Percentiles rank a stretch among this genome's conserved stretches.
phyloP scores from a whole-genome alignment of 2,329 filamentous ascomycete genomes.

The Escovopsis sp. region DNA sequence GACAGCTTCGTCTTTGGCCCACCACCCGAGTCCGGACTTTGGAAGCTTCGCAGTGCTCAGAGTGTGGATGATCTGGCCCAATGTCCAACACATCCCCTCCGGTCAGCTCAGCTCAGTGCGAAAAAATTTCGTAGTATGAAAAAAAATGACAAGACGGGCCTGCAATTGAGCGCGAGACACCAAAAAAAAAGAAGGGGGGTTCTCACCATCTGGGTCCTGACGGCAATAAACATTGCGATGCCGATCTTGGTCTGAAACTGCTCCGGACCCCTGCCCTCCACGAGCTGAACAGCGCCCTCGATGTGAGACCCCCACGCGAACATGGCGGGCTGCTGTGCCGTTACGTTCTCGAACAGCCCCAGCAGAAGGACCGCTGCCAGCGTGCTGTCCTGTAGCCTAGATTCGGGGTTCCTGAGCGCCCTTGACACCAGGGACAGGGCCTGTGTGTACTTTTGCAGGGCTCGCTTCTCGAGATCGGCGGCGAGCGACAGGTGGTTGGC shows the following conservation, averaged over 20 bases:
- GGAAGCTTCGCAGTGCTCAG: slow-evolving; percentile 38
- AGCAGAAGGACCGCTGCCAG: slow-evolving; percentile 45
- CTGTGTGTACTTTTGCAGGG: slow-evolving; percentile 38
- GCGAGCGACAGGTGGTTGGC: slow-evolving; percentile 30
- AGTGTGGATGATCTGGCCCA: slow-evolving; percentile 37
- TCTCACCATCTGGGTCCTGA: slow-evolving; percentile 45
- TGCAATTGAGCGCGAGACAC: no score
- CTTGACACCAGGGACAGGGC: slow-evolving; percentile 37
- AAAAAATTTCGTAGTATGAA: no score
- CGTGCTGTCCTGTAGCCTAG: slow-evolving; percentile 39
- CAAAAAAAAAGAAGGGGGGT: neutral
- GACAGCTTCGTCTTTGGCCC: slow-evolving; percentile 35
- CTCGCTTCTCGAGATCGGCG: slow-evolving; percentile 21
- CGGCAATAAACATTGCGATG: slow-evolving; percentile 40
- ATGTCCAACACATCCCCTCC: no score
- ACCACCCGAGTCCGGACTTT: slow-evolving; percentile 42
- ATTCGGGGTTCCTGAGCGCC: slow-evolving; percentile 35
- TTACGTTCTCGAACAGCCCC: slow-evolving; percentile 47
- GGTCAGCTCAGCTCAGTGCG: neutral
- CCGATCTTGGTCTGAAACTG: slow-evolving; percentile 39
- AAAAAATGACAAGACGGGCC: no score
- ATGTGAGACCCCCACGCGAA: slow-evolving; percentile 49
- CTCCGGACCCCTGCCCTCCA: slow-evolving; percentile 40
- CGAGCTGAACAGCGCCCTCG: slow-evolving; percentile 48
- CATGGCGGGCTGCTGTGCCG: slow-evolving; percentile 37